Percentiles rank a stretch among this genome's conserved stretches.
These are phyloP conservation scores for Tetrahymena borealis DNA, from an alignment of 73 alveolate genomes.

Conservation along the genomic window DNA sequence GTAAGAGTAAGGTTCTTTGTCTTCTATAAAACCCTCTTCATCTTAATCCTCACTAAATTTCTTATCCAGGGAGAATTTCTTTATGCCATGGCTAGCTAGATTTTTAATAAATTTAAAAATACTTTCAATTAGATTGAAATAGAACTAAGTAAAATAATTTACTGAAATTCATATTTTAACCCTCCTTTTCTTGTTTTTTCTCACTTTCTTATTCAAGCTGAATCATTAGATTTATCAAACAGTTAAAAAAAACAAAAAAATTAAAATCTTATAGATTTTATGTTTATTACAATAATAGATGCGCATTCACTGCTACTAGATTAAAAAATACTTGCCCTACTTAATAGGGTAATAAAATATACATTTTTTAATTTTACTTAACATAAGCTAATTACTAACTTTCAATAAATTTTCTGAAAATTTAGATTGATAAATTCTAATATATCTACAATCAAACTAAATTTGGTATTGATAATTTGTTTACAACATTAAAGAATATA, in stretches of 20 bases:
- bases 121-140: not conserved
- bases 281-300: too few relatives aligned
- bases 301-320: too few relatives aligned
- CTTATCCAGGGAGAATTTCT: not conserved
- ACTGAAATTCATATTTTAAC: not conserved
- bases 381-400: too few relatives aligned
- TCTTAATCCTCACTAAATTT: not conserved
- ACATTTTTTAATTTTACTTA: too few relatives aligned
- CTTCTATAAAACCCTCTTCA: not conserved
- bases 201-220: not conserved
- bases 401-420: too few relatives aligned
- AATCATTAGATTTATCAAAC: not conserved
- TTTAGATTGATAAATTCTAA: too few relatives aligned
- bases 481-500: too few relatives aligned
- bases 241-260: not conserved
- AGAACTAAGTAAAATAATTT: not conserved
- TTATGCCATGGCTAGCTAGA: not conserved
- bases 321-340: not conserved
- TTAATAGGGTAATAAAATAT: too few relatives aligned
- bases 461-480: too few relatives aligned
- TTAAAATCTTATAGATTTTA: not conserved
- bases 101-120: not conserved
- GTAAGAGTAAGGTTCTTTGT: not conserved
- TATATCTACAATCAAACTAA: too few relatives aligned
- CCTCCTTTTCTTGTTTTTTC: not conserved